These are phyloP conservation scores for Starmera stellimalicola DNA, from an alignment of 1,139 yeast species.

Conservation along the genomic window DNA sequence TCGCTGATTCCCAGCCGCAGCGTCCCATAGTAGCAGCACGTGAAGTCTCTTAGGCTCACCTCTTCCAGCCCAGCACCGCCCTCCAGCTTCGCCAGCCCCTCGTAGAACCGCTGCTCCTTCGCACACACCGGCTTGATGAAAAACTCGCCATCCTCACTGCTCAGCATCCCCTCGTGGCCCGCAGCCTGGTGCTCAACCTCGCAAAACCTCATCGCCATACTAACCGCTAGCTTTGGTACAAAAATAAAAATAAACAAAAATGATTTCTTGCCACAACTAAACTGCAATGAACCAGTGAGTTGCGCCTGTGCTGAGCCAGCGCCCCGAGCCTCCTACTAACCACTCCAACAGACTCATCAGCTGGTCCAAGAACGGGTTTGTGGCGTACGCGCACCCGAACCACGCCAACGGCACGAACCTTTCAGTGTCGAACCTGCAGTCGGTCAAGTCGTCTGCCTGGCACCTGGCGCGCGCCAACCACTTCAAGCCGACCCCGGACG, in stretches of 20 bases:
- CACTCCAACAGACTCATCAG: conserved; percentile 31
- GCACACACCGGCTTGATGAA: not conserved
- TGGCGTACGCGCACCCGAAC: conserved; percentile 48
- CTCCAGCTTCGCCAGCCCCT: not conserved
- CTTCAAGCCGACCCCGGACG: too few relatives aligned
- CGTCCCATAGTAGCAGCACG: not conserved
- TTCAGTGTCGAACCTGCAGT: conserved; percentile 50
- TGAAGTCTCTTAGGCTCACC: not conserved
- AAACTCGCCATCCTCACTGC: not conserved
- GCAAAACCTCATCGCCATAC: not conserved
- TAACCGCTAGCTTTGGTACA: not conserved
- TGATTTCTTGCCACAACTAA: not conserved
- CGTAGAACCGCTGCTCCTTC: not conserved
- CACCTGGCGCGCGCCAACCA: conserved; percentile 53
- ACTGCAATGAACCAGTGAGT: not conserved
- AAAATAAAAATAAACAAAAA: not conserved
- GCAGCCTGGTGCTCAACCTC: not conserved
- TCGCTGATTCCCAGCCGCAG: not conserved
- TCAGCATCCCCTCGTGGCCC: not conserved
- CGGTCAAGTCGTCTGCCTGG: conserved; percentile 59
- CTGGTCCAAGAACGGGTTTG: conserved; percentile 71
- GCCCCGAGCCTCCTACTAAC: not conserved
- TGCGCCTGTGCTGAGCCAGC: too few relatives aligned
- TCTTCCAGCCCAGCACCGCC: not conserved
- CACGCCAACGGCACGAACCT: conserved; percentile 22